A percentile compares a stretch with the other conserved stretches of the same genome.
Evolutionary conservation across 768 basidiomycete genomes (phyloP).

Genomic region (Pilatotrama ljubarskyi): DNA sequence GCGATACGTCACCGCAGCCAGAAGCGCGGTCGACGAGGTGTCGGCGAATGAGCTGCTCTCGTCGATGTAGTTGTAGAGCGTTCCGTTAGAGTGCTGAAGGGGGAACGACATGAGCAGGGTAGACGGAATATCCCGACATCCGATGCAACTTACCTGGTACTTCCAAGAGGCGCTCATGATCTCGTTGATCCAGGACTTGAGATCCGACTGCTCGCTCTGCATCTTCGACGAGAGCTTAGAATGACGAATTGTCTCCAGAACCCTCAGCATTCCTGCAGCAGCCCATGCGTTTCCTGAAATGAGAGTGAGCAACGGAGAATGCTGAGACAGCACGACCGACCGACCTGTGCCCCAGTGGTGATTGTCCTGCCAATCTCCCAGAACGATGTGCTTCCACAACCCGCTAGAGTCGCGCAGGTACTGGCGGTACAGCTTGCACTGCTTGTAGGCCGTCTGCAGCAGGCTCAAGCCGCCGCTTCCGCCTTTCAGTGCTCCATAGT

Average conservation of each 20-base stretch:
- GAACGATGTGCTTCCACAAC: conserved; percentile 57
- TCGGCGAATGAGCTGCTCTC: conserved; percentile 53
- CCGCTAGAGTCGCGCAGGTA: conserved; percentile 47
- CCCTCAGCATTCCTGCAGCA: conserved; percentile 64
- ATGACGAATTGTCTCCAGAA: conserved; percentile 52
- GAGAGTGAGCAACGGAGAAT: neutral
- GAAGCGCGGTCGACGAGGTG: conserved; percentile 54
- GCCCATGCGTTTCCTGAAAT: conserved; percentile 66
- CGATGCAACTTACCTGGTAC: conserved; percentile 39
- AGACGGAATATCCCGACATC: neutral
- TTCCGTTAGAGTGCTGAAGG: conserved; percentile 42
- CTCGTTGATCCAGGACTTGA: conserved; percentile 56
- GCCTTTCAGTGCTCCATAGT: conserved; percentile 53
- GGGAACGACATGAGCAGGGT: neutral
- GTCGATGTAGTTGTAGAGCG: conserved; percentile 55
- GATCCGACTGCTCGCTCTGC: conserved; percentile 41
- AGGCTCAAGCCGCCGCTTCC: conserved; percentile 37
- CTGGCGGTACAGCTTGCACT: conserved; percentile 57
- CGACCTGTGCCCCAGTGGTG: conserved; percentile 61
- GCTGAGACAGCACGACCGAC: neutral
- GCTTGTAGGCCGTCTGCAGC: conserved; percentile 54
- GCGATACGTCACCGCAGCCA: conserved; percentile 58
- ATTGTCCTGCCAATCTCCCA: conserved; percentile 47
- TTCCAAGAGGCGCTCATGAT: conserved; percentile 47
- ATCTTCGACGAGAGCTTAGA: conserved; percentile 42